These are phyloP conservation scores for Hymenoscyphus fructigenus DNA, from an alignment of 2,329 filamentous ascomycete genomes.

Conservation along the genomic window DNA sequence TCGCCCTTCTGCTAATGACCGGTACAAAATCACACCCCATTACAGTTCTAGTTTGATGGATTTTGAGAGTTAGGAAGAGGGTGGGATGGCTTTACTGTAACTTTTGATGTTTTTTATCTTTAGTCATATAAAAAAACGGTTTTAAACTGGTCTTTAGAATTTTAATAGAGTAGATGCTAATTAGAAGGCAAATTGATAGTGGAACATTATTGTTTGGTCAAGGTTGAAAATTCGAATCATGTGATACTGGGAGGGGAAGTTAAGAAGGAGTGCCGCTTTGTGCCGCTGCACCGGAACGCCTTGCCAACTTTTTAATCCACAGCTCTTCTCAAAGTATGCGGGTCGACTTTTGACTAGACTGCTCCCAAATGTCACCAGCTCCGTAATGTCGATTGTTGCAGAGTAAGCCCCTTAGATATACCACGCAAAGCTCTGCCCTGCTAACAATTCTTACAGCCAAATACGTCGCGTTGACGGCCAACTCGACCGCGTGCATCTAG, in stretches of 20 bases:
- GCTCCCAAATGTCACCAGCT: slow-evolving; percentile 16
- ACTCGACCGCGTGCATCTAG: slow-evolving; percentile 61
- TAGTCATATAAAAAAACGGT: no score
- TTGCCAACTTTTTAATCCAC: neutral
- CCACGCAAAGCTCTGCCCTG: neutral
- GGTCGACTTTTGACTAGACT: neutral
- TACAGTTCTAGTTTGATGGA: no score
- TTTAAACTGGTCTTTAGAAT: no score
- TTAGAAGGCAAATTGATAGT: no score
- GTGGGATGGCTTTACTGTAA: no score
- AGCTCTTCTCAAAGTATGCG: neutral
- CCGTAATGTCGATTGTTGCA: slow-evolving; percentile 46
- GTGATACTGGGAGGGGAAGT: no score
- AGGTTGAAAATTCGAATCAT: no score
- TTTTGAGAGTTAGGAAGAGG: no score
- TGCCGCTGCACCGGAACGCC: neutral
- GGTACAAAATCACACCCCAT: neutral
- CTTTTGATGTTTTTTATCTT: no score
- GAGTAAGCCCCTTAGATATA: slow-evolving; percentile 39
- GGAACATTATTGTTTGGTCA: no score
- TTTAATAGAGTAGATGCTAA: no score
- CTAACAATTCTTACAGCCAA: slow-evolving; percentile 40
- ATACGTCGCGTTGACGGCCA: slow-evolving; percentile 64
- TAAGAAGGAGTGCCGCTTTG: neutral
- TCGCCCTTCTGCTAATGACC: neutral